Conservation (phyloP, 371 early-diverging fungal genomes). For the Apophysomyces trapeziformis region DNA sequence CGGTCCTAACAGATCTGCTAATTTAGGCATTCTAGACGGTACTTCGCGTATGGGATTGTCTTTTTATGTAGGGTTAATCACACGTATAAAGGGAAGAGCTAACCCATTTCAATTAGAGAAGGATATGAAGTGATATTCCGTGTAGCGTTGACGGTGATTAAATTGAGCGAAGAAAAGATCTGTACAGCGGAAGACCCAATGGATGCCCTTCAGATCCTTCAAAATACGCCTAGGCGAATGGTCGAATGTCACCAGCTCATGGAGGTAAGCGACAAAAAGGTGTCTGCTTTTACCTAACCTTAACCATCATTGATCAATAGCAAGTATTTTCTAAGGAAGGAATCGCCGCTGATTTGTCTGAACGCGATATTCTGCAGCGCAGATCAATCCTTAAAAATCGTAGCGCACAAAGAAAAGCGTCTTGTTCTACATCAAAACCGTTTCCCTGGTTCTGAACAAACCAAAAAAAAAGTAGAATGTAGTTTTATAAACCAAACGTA, state of each 20-base stretch:
- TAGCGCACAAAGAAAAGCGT: neutral
- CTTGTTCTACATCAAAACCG: neutral
- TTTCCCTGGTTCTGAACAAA: constrained; percentile 2
- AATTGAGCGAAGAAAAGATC: constrained; percentile 71
- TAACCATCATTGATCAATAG: neutral
- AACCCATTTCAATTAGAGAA: constrained; percentile 44
- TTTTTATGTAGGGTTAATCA: constrained; percentile 62
- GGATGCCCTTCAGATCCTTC: constrained; percentile 61
- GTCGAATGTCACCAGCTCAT: constrained; percentile 73
- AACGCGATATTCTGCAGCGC: constrained; percentile 14
- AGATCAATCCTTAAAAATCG: constrained; percentile 14
- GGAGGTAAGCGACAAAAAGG: constrained; percentile 40
- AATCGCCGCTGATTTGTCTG: constrained; percentile 15
- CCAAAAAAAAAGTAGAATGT: neutral
- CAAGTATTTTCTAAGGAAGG: constrained; percentile 14
- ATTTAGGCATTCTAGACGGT: constrained; percentile 47
- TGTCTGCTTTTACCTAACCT: neutral
- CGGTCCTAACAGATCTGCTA: neutral
- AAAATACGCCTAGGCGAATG: constrained; percentile 68
- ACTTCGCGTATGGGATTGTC: constrained; percentile 81
- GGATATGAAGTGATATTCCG: constrained; percentile 78
- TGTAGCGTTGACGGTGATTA: constrained; percentile 74
- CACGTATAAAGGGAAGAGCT: neutral
- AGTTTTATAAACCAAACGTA: neutral
- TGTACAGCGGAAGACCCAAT: constrained; percentile 58